A percentile compares a stretch with the other conserved stretches of the same genome.
Evolutionary conservation across 768 basidiomycete genomes (phyloP).

Genomic region (Tulasnella sp.): DNA sequence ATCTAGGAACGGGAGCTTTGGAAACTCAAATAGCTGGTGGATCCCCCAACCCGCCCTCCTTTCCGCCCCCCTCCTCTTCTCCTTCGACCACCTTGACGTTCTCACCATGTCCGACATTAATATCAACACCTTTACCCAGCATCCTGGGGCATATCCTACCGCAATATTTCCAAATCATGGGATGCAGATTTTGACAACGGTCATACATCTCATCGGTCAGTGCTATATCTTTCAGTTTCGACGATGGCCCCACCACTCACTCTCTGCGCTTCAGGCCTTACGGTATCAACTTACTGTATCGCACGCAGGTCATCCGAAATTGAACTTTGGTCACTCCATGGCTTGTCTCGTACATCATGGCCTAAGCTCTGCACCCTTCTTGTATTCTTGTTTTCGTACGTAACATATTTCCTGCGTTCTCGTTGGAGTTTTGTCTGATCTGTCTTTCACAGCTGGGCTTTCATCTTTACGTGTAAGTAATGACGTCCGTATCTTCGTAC

Average conservation of each 20-base stretch:
- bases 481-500: too few species aligned
- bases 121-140: background rate
- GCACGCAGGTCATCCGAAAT: background rate
- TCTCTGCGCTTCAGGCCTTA: background rate
- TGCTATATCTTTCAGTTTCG: background rate
- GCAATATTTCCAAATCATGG: constrained; percentile 10
- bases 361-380: constrained; percentile 7
- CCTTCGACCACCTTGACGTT: too few species aligned
- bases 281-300: constrained; percentile 11
- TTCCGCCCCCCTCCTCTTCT: background rate
- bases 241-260: background rate
- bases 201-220: constrained; percentile 7
- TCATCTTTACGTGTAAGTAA: too few species aligned
- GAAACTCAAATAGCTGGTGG: too few species aligned
- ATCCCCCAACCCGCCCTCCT: background rate
- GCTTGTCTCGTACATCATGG: background rate
- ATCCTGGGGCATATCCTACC: background rate
- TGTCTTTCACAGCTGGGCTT: too few species aligned
- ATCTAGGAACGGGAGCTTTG: too few species aligned
- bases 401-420: too few species aligned
- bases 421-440: background rate
- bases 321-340: background rate
- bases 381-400: constrained; percentile 11
- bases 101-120: too few species aligned
- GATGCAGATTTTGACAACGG: constrained; percentile 4